Base-by-base conservation (phyloP, 495 filamentous ascomycete species). In the Hamigera avellanea region DNA sequence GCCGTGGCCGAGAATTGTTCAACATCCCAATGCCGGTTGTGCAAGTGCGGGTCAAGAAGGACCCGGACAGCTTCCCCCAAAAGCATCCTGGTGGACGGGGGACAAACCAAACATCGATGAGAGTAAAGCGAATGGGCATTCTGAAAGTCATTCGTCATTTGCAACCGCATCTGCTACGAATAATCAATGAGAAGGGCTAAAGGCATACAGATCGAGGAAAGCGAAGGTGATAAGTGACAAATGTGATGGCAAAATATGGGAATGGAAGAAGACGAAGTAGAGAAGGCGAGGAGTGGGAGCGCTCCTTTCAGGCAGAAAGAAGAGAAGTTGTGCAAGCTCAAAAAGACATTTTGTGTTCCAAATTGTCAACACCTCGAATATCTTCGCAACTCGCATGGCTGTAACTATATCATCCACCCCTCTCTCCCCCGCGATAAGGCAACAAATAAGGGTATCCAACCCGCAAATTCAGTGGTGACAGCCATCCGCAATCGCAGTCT, bases 391-490 rank as follows among this genome's bases (percentile, higher is more conserved):
- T 36, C 25, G 36, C 35, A 36, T 23, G 32, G 30, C 35, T 18
- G 25, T 19, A 32, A 36, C 30, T 42, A 35, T 32, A 26, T 36
- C 31, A 39, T 31, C 19, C 35, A 39, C 29, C 33, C 32, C 40
- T 35, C 30, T 38, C 26, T 32, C 32, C 25, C 29, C 17, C 10
- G 14, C 12, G 15, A 38, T 25, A 14, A 38, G 35, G n/a, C 14
- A 37, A 28, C 18, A 39, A 7, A 38, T 39, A 26, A 27, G 21
- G 21, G 21, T 23, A 23, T 23, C 21, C 21, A 23, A 23, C 21
- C 21, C 34, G 42, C 46, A 59, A 50, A 50, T 49, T 49, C 42
- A 48, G 49, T 53, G 45, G 45, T 54, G 44, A 54, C 48, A 52
- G 52, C 41, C 48, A 51, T 17, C 26, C 32, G 32, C 19, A 50